Base-by-base conservation (phyloP, 371 early-diverging fungal species). In the Nosema muscidifuracis region DNA sequence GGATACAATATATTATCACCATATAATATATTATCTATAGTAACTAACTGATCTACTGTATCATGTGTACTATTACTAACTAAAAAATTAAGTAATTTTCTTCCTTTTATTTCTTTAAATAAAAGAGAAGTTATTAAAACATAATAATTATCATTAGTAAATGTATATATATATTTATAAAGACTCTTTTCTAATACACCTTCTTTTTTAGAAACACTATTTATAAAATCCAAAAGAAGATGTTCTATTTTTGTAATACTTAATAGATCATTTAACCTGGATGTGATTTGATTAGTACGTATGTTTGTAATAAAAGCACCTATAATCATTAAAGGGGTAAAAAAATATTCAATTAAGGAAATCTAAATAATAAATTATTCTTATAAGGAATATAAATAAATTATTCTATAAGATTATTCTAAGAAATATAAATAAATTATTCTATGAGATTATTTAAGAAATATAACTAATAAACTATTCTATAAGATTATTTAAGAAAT, bases 241-340 rank as follows among this genome's bases (percentile, higher is more conserved):
- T 56, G 55, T 16, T 65, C 69, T 12, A 77, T 77, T 64, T 60
- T 74, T n/a, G 61, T 42, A 13, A 43, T 34, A 22, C 47, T 13
- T 28, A 77, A 31, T 24, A 12, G 22, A 0, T 58, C 13, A 13
- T 53, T 42, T 33, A 65, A 56, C 20, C 77, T 42, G 24, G 58
- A 73, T 10, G 64, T 66, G 40, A 43, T 47, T 57, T 66, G 28
- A 12, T 57, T 67, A 6, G 57, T 24, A n/a, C 15, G 28, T 40
- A 30, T 57, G 42, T 77, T 62, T 28, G 57, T 34, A 15, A 57
- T 75, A 66, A 71, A 66, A 31, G 69, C 34, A 10, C 73, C 61
- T n/a, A 77, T 28, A 69, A 77, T 73, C 77, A 77, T 77, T 28
- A 18, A 18, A 20, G 43, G 56, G 67, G 26, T 33, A 1, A 53